Base-by-base conservation (phyloP, 106 monocot species). In the Alisma plantagoaquatica region DNA sequence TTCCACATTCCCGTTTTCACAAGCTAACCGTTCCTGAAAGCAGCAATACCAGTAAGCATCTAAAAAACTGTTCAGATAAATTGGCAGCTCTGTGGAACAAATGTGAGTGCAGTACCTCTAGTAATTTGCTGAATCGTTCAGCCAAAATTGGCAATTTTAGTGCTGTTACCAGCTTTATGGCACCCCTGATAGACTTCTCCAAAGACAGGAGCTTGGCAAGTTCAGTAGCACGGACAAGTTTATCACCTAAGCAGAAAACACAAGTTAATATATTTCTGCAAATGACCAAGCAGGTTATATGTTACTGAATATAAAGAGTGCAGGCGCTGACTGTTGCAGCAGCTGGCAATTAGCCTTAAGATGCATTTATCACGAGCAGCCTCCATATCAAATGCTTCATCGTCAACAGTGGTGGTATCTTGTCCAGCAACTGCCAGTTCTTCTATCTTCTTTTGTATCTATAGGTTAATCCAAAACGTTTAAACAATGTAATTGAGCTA, bases 151-250 rank as follows among this genome's bases (percentile, higher is more conserved):
- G 94, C 64, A 84, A 84, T 61, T 96, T 96, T 35, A 87, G 31
- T 0, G 77, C 73, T 20, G 94, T 84, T 27, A 72, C 88, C 52
- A 96, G 81, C 33, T 81, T 89, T 55, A 96, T 78, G 31, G 89
- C 89, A 29, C 84, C 96, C 53, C 66, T 85, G 31, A 96, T 29
- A 25, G 89, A 89, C 62, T 96, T 96, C 51, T 96, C 78, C 53
- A 89, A 44, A 14, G 81, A 69, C 1, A 96, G 65, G 38, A 85
- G 57, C 46, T 60, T 78, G 33, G 78, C 89, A 49, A 96, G 89
- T 55, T 96, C 96, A 22, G 77, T 82, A 21, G 96, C 88, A 41
- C 96, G 79, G 16, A 74, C 78, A 59, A 96, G 96, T 69, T 84
- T 96, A 63, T 96, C 96, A 56, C 84, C 96, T 96, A 55, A 20